Evolutionary conservation across 352 stramenopile genomes (phyloP), one percentile per base, ranked within the genome.

Genomic region (Blastocystis sp.): DNA sequence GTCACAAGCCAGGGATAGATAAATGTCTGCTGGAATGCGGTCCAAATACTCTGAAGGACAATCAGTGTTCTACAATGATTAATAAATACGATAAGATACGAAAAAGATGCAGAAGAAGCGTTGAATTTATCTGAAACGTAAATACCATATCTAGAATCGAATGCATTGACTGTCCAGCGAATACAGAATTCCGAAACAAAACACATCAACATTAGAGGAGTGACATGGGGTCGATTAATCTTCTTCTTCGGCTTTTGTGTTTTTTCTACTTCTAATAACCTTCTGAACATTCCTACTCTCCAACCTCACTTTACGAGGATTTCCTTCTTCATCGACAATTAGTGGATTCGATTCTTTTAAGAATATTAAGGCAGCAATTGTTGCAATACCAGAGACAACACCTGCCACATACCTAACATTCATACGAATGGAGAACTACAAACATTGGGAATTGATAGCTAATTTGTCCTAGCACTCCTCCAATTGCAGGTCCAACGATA

Each of bases 261-360:
- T 62, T 64, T 84, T 33, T 24, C 11, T 51, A 19, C n/a, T 2
- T 3, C 1, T 51, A 24, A 66, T 15, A 56, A n/a, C 4, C 4
- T 11, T 7, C 33, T 30, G 1, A 30, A 30, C 22, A 27, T 57
- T 9, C 1, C 13, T 19, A 35, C 37, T 4, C 27, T n/a, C 11
- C 17, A 66, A 33, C 48, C 24, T 64, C 1, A 13, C 44, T 24
- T 3, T 27, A 15, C 73, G 62, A 66, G 19, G 35, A 9, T 11
- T 66, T 22, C 27, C 53, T 19, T 48, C 53, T 17, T 78, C n/a
- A 22, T 84, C 27, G 17, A 89, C 1, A 19, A 89, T 42, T 6
- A 64, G 0, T n/a, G 60, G 60, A 89, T 89, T 89, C 1, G 78
- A 79, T 53, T 89, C 78, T n/a, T 89, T 77, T 17, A 89, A 37